Percentiles rank a stretch among this genome's conserved stretches.
Evolutionary conservation across 1,284 basidiomycete species (phyloP).

Genomic region (Lignosus rhinocerotis): DNA sequence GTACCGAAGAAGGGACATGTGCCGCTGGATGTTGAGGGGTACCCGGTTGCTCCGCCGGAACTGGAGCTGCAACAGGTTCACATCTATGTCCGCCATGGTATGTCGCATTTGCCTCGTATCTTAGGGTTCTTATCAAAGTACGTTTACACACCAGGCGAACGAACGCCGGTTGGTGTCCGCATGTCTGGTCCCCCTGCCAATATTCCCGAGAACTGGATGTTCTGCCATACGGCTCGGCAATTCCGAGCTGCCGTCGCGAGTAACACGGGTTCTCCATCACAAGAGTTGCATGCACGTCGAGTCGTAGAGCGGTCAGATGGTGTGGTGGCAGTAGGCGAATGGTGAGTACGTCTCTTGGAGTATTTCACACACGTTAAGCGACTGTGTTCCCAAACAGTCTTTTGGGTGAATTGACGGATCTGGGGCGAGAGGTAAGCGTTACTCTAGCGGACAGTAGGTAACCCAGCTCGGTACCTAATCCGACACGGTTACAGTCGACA

Average conservation of each 20-base stretch:
- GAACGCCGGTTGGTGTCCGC: slow-evolving; percentile 69
- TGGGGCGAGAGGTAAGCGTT: slow-evolving; percentile 62
- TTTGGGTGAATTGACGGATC: slow-evolving; percentile 78
- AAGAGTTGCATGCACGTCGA: slow-evolving; percentile 34
- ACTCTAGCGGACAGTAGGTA: not conserved
- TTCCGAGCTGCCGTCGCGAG: slow-evolving; percentile 53
- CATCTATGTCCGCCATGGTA: slow-evolving; percentile 74
- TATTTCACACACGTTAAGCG: not conserved
- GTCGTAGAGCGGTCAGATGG: slow-evolving; percentile 62
- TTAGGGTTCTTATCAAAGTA: not conserved
- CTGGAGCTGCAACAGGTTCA: slow-evolving; percentile 72
- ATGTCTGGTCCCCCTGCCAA: slow-evolving; percentile 61
- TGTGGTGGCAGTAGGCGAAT: slow-evolving; percentile 53
- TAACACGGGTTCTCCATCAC: slow-evolving; percentile 1
- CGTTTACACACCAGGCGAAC: slow-evolving; percentile 53
- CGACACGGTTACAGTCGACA: slow-evolving; percentile 51
- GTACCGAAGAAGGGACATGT: slow-evolving; percentile 19
- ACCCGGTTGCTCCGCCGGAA: slow-evolving; percentile 56
- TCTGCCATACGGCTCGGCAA: slow-evolving; percentile 60
- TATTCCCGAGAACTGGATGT: slow-evolving; percentile 69
- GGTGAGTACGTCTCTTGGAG: slow-evolving; percentile 44
- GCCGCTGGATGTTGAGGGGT: slow-evolving; percentile 59
- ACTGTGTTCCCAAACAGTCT: slow-evolving; percentile 43
- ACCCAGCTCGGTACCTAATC: not conserved
- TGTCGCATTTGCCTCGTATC: slow-evolving; percentile 27